Base-by-base conservation (phyloP, 768 basidiomycete species). In the Exidia glandulosa region DNA sequence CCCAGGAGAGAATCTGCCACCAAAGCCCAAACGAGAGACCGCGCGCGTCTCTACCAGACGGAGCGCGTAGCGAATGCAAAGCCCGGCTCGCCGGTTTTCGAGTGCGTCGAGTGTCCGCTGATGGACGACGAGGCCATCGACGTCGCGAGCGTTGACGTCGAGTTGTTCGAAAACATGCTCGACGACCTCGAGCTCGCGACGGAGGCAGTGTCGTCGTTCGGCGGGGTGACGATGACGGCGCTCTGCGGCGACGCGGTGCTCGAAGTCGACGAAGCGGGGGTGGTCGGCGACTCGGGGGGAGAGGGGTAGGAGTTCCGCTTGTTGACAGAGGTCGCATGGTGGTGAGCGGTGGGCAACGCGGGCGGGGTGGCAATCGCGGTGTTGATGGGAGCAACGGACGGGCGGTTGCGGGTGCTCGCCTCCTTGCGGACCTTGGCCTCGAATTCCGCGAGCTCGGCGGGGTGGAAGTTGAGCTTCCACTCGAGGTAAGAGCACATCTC, bases 401-500 rank as follows among this genome's bases (percentile, higher is more conserved):
- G 41, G 6, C 12, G 12, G 41, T 23, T 6, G 23, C 10, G 16
- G 1, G 7, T 14, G 10, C 5, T 45, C 19, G 16, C 16, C 56
- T 74, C 71, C 31, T 63, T 62, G 61, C 73, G 68, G 47, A 74
- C 66, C 54, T 66, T 62, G 32, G 63, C 63, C 58, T 73, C 72
- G 59, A 76, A 74, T 12, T 68, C 69, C 45, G 61, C 41, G 30
- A 75, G 66, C 63, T 75, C 73, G 36, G 70, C 64, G 25, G 68
- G 70, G 6, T 64, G 64, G 48, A 74, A 68, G 62, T 74, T 73
- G 63, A 76, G 63, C 59, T 72, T 69, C 94, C 93, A 97, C 70
- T 95, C 94, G 48, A 99, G 76, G 68, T 97, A 99, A 16, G 82
- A 80, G 63, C 86, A 92, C 86, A 96, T 93, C 73, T 94, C 92